Conservation (phyloP, 306 rosid genomes). For the Biancaea sappan region DNA sequence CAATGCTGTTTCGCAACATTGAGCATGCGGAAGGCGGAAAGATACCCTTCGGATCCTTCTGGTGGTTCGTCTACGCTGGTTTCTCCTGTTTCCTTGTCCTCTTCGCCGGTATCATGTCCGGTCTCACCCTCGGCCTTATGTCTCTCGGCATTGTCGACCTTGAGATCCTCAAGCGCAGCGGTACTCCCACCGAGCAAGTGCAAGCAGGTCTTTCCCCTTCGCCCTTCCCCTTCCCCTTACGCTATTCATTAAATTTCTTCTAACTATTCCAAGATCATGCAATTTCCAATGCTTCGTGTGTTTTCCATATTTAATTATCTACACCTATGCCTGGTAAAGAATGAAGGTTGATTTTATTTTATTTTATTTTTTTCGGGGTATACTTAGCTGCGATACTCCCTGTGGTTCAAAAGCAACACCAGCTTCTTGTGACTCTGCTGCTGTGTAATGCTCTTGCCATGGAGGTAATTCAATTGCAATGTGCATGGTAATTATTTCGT, state of each 20-base stretch:
- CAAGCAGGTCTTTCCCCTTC: constrained; percentile 67
- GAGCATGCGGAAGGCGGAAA: constrained; percentile 11
- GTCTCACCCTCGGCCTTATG: constrained; percentile 96
- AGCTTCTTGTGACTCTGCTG: constrained; percentile 93
- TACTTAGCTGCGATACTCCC: constrained; percentile 80
- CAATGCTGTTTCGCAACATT: constrained; percentile 51
- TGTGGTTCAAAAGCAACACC: constrained; percentile 94
- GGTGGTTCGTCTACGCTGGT: constrained; percentile 74
- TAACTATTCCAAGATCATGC: too few relatives aligned
- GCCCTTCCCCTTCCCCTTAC: neutral
- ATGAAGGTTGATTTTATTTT: neutral
- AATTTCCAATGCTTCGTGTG: neutral
- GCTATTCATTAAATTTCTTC: neutral
- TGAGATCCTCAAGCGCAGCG: constrained; percentile 90
- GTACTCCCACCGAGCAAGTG: constrained; percentile 72
- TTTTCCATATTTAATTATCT: too few relatives aligned
- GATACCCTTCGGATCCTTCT: constrained; percentile 64
- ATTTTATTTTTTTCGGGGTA: neutral
- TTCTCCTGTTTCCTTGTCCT: constrained; percentile 67
- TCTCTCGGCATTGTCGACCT: constrained; percentile 93
- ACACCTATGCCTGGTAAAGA: neutral
- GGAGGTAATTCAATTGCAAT: constrained; percentile 65
- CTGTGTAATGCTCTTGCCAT: constrained; percentile 91
- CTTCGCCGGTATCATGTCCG: constrained; percentile 98
- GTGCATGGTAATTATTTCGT: neutral